These are phyloP conservation scores for Allantophomopsis cytisporea DNA, from an alignment of 2,329 filamentous ascomycete species.

Conservation along the genomic window DNA sequence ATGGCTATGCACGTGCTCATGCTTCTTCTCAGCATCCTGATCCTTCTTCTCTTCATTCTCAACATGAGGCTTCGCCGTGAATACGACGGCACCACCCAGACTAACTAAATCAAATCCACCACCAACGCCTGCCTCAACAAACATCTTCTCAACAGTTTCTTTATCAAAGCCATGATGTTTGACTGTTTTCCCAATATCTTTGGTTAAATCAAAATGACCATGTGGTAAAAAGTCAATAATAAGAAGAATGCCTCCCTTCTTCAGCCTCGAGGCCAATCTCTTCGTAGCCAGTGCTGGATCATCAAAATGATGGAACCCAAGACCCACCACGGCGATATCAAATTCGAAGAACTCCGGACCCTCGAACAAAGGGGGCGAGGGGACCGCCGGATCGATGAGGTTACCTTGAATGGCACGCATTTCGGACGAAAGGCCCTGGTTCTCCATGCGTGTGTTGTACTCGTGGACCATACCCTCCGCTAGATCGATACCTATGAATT, in stretches of 20 bases:
- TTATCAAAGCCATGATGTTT: constrained; percentile 53
- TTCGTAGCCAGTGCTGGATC: constrained; percentile 45
- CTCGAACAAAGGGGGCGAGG: constrained; percentile 39
- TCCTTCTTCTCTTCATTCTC: constrained; percentile 6
- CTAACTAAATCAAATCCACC: constrained; percentile 42
- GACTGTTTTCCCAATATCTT: constrained; percentile 35
- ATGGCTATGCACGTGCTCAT: constrained; percentile 7
- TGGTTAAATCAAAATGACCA: constrained; percentile 8
- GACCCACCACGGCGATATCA: constrained; percentile 49
- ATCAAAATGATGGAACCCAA: constrained; percentile 55
- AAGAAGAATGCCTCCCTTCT: constrained; percentile 50
- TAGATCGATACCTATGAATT: constrained; percentile 56
- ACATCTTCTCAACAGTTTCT: constrained; percentile 43
- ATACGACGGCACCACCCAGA: constrained; percentile 34
- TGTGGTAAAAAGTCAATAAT: constrained; percentile 56
- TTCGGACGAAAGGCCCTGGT: constrained; percentile 33
- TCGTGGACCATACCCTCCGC: constrained; percentile 55
- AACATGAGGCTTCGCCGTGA: constrained; percentile 17
- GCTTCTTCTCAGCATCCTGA: not conserved
- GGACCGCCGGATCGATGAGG: constrained; percentile 30
- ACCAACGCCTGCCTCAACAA: constrained; percentile 45
- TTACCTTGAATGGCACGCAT: constrained; percentile 46
- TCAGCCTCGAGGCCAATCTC: constrained; percentile 46
- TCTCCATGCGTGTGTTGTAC: constrained; percentile 48
- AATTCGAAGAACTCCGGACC: constrained; percentile 53